These are phyloP conservation scores for Tetradesmus obliquus DNA, from an alignment of 139 green algal genomes.

Conservation along the genomic window DNA sequence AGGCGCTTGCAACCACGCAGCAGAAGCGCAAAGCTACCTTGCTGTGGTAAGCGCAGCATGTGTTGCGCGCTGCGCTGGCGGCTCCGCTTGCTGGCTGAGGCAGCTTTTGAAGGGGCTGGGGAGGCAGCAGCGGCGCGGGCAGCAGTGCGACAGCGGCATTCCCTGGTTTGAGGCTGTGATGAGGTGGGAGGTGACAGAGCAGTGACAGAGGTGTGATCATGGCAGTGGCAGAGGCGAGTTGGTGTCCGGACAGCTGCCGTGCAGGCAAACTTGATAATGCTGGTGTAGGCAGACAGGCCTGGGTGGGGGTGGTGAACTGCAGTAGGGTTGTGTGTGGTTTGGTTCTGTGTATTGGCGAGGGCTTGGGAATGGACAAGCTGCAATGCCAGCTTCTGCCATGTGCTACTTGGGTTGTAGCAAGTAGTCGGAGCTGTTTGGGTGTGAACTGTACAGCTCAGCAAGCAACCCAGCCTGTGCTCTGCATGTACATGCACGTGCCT, in stretches of 20 bases:
- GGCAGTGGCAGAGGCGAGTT: neutral
- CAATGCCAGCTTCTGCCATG: too few species aligned
- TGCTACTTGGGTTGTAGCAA: neutral
- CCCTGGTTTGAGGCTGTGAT: too few species aligned
- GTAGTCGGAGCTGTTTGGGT: neutral
- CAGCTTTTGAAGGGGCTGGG: neutral
- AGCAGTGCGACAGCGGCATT: neutral
- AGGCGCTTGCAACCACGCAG: slow-evolving; percentile 60
- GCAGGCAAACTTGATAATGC: neutral
- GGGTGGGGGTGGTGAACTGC: neutral
- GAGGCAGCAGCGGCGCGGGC: neutral
- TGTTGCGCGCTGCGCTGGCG: neutral
- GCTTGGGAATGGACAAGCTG: neutral
- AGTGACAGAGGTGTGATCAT: neutral
- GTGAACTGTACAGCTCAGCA: neutral
- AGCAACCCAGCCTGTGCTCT: neutral
- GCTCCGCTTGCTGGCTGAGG: neutral
- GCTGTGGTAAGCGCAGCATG: neutral
- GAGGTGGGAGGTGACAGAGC: neutral
- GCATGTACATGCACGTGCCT: neutral
- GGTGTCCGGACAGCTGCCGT: neutral
- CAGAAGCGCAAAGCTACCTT: neutral
- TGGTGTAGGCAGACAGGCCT: neutral
- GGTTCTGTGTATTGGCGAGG: neutral
- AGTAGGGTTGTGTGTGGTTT: neutral